Base-by-base conservation (phyloP, 2,329 filamentous ascomycete genomes). In the Neopestalotiopsis sp. region DNA sequence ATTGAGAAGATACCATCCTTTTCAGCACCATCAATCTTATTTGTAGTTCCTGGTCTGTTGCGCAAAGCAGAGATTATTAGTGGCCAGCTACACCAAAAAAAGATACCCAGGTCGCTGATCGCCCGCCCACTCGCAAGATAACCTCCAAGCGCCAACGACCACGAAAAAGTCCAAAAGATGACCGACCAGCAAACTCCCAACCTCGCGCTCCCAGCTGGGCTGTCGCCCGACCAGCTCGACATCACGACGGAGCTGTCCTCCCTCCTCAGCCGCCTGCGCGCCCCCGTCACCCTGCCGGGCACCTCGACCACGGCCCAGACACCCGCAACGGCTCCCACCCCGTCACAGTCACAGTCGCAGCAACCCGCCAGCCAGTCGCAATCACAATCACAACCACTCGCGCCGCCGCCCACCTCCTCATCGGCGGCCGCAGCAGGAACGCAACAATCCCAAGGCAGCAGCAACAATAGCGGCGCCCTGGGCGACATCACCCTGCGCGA, bases 211-310 rank as follows among this genome's bases (percentile, higher is more conserved):
- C 86, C 91, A 40, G 82, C 88, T 2, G 89, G 91, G 68, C 92
- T 96, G 71, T 88, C 93, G 64, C 92, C 95, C 34, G 91, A 95
- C 80, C 90, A 90, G 64, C 94, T 98, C 82, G 95, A 97, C 83
- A 89, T 94, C 74, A 88, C 97, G 67, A 94, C 94, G 32, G 90
- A 94, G 76, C 89, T 98, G 67, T 91, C 94, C 76, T 86, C 90
- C 69, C 89, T 97, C 73, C 89, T 98, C 70, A 85, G 90, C 72
- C 92, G 93, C 65, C 88, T 98, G 20, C 89, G 92, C 73, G 84
- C 83, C 4, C 78, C 70, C 75, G 74, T 74, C 83, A 76, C 78
- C 81, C 60, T 79, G 80, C 64, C 61, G 70, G 78, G 58, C 74
- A 75, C 65, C 70, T 67, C 42, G 61, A 72, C 80, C 62, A 69